Evolutionary conservation across 345 rosid species (phyloP), one percentile per base, ranked within the genome.

Genomic region (Eucalyptus erythrocorys): DNA sequence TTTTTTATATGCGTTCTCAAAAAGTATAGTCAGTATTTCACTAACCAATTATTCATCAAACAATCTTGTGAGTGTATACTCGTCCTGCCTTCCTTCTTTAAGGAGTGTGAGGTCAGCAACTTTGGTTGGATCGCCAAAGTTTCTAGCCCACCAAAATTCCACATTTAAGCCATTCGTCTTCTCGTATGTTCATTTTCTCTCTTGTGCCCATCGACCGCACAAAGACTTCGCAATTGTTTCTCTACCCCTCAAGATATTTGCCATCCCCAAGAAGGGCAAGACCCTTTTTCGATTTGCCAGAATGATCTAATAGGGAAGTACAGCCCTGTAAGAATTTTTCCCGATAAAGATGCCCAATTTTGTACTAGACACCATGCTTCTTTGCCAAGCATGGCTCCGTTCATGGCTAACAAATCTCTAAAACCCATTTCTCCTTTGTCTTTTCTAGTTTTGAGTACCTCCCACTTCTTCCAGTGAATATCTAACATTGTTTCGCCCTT

Each of bases 81-180:
- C 13, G 3, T 55, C 61, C 0, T 5, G 4, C 12, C 27, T 55
- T 55, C 13, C 61, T 55, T 55, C 5, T 55, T 55, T 12, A 22
- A 21, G 3, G 26, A 55, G 61, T 55, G 2, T 21, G 27, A 22
- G 12, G 61, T 8, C 0, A 9, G 1, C 6, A 55, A 55, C 61
- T 55, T 24, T 22, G 6, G 30, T 22, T 22, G 61, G 61, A 24
- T 8, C 1, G 13, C 27, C 61, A 24, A 55, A 55, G 61, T 55
- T 55, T 12, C 13, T 55, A 1, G 61, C 61, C 2, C 61, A 21
- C 61, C 61, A 55, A 55, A 22, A 55, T 55, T 55, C 30, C 61
- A 21, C 0, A 1, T 24, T 55, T 55, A 8, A 55, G 10, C 61
- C 0, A 9, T 55, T 55, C 2, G 3, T 22, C 61, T 55, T 55